Evolutionary conservation across 768 basidiomycete species (phyloP).

Genomic region (Pulveroboletus ravenelii): DNA sequence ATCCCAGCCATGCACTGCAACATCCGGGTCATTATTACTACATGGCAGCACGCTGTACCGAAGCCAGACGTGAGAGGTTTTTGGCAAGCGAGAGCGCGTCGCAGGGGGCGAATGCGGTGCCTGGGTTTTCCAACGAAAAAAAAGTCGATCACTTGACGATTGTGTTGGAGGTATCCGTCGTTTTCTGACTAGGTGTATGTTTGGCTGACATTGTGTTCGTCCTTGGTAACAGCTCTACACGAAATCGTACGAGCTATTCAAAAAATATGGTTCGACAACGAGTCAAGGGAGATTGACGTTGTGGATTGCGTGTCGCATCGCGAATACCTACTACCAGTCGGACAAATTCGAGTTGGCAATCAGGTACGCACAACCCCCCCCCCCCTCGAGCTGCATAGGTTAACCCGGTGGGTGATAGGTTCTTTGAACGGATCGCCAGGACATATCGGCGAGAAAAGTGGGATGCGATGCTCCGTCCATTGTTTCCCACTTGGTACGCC

Average conservation of each 20-base stretch:
- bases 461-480: constrained; percentile 65
- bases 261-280: constrained; percentile 54
- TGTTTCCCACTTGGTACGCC: constrained; percentile 76
- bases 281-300: constrained; percentile 78
- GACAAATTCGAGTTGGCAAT: constrained; percentile 86
- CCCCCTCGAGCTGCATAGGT: neutral
- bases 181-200: neutral
- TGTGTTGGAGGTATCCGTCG: constrained; percentile 64
- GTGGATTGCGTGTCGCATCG: constrained; percentile 90
- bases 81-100: constrained; percentile 44
- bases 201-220: neutral
- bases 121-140: constrained; percentile 84
- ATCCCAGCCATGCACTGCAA: constrained; percentile 79
- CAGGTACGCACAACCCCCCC: constrained; percentile 41
- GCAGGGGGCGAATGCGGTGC: constrained; percentile 41
- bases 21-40: constrained; percentile 88
- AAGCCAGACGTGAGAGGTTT: constrained; percentile 68
- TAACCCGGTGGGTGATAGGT: constrained; percentile 40
- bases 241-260: constrained; percentile 91
- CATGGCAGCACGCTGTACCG: constrained; percentile 82
- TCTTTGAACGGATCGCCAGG: constrained; percentile 89
- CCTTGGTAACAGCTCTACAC: constrained; percentile 67
- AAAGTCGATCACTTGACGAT: constrained; percentile 86
- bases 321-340: constrained; percentile 75
- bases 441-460: constrained; percentile 86